Conservation (phyloP, 2,329 filamentous ascomycete genomes). For the Tolypocladium ophioglossoides region DNA sequence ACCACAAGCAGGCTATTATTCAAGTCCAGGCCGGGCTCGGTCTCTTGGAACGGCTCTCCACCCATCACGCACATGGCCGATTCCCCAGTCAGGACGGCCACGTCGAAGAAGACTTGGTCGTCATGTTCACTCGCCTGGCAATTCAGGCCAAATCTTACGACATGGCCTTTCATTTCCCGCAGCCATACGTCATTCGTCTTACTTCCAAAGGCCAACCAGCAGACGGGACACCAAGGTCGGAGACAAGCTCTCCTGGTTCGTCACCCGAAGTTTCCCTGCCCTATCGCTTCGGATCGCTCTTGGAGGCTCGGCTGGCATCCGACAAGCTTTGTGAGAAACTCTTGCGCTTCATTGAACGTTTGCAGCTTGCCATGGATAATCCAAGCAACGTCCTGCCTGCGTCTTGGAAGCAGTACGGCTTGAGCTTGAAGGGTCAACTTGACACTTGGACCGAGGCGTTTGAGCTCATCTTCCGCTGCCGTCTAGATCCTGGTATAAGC, state of each 20-base stretch:
- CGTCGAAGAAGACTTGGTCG: constrained; percentile 47
- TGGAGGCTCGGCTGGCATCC: constrained; percentile 45
- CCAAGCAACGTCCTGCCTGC: constrained; percentile 42
- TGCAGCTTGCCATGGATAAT: constrained; percentile 36
- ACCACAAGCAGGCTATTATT: constrained; percentile 49
- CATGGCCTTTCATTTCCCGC: constrained; percentile 57
- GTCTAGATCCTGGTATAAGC: constrained; percentile 35
- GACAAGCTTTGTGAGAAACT: constrained; percentile 46
- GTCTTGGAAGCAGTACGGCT: constrained; percentile 35
- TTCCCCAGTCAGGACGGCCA: constrained; percentile 26
- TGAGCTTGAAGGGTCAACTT: constrained; percentile 37
- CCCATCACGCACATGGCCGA: constrained; percentile 3
- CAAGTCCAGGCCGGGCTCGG: constrained; percentile 50
- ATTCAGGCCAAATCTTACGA: constrained; percentile 59
- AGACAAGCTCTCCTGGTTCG: constrained; percentile 3
- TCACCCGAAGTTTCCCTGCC: constrained; percentile 11
- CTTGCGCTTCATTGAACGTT: constrained; percentile 46
- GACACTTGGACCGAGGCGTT: constrained; percentile 47
- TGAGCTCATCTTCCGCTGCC: constrained; percentile 39
- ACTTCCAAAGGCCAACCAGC: constrained; percentile 19
- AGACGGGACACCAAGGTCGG: constrained; percentile 17
- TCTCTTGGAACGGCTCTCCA: constrained; percentile 39
- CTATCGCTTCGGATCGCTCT: constrained; percentile 33
- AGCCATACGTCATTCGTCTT: constrained; percentile 46
- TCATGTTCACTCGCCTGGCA: constrained; percentile 52